A percentile compares a stretch with the other conserved stretches of the same genome.
phyloP scores from a whole-genome alignment of 2,329 filamentous ascomycete species.

The Juglanconis sp. region DNA sequence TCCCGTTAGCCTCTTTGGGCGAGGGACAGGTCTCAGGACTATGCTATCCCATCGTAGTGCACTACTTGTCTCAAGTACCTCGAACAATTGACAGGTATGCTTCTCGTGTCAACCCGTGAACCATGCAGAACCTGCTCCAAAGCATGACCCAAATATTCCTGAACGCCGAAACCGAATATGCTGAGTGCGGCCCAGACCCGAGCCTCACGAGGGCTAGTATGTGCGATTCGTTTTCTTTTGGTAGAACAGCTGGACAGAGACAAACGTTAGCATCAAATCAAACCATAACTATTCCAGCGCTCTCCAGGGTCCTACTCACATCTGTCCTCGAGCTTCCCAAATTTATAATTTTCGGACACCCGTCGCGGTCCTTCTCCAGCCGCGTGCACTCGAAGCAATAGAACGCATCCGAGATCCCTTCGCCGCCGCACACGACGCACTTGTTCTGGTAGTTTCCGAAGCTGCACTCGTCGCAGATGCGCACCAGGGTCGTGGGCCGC shows the following conservation, averaged over 20 bases:
- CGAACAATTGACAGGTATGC: not conserved
- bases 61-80: too few species aligned
- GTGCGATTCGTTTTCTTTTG: constrained; percentile 65
- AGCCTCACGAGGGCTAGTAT: constrained; percentile 49
- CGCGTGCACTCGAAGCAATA: constrained; percentile 99
- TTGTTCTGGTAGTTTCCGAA: constrained; percentile 99
- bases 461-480: constrained; percentile 98
- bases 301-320: constrained; percentile 46
- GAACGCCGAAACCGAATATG: constrained; percentile 15
- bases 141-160: constrained; percentile 6
- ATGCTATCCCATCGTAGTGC: too few species aligned
- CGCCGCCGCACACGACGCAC: constrained; percentile 96
- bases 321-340: constrained; percentile 93
- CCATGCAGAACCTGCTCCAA: not conserved
- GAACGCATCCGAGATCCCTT: constrained; percentile 96
- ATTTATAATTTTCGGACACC: constrained; percentile 99
- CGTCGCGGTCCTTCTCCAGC: constrained; percentile 93
- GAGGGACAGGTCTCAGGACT: too few species aligned
- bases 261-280: not conserved
- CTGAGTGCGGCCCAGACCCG: constrained; percentile 41
- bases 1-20: not conserved
- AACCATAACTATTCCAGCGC: too few species aligned
- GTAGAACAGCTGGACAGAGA: constrained; percentile 51
- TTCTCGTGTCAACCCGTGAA: not conserved
- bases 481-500: constrained; percentile 91